Evolutionary conservation across 1,139 yeast genomes (phyloP).

Genomic region (Yamadazyma triangularis): DNA sequence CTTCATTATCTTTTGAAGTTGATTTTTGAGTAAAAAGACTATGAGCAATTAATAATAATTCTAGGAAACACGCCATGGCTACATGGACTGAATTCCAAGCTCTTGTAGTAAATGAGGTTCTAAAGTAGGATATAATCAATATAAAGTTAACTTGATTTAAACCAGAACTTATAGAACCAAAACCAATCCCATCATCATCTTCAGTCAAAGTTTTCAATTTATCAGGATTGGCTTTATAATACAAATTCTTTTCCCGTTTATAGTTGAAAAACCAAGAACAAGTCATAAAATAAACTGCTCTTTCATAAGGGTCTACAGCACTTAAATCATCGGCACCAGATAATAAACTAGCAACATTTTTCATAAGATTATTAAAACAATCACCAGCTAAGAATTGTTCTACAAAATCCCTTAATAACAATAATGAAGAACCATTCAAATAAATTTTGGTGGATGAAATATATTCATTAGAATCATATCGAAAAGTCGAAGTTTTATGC

Average conservation of each 20-base stretch:
- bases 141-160: constrained; percentile 64
- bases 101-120: constrained; percentile 47
- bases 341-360: constrained; percentile 44
- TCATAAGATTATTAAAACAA: constrained; percentile 66
- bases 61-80: constrained; percentile 64
- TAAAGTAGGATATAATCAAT: constrained; percentile 52
- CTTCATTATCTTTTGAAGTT: constrained; percentile 18
- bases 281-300: constrained; percentile 52
- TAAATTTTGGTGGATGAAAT: constrained; percentile 23
- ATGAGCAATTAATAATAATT: constrained; percentile 54
- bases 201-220: constrained; percentile 13
- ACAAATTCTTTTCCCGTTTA: constrained; percentile 23
- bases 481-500: constrained; percentile 44
- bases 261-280: constrained; percentile 64
- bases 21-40: constrained; percentile 32
- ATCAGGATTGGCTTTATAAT: constrained; percentile 17
- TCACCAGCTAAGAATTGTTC: constrained; percentile 61
- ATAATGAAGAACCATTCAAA: constrained; percentile 23
- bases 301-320: constrained; percentile 31
- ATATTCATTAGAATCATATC: constrained; percentile 42
- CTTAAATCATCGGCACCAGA: constrained; percentile 38
- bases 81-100: constrained; percentile 64
- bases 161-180: constrained; percentile 63
- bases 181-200: constrained; percentile 33
- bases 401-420: constrained; percentile 44